These are phyloP conservation scores for Sordariomycetes sp. DNA, from an alignment of 2,329 filamentous ascomycete species.

Conservation along the genomic window DNA sequence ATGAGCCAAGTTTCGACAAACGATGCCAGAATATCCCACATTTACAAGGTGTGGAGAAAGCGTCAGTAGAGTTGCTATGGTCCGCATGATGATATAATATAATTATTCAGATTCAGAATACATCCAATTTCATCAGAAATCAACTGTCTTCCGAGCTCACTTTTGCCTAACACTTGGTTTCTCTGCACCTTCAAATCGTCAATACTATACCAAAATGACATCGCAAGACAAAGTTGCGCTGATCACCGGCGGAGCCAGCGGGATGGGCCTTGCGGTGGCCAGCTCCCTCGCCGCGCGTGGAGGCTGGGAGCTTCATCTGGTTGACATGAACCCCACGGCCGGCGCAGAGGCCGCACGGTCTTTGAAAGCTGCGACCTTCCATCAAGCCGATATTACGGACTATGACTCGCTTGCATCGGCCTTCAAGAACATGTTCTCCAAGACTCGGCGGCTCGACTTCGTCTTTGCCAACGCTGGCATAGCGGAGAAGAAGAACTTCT, in stretches of 20 bases:
- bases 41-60: too few relatives aligned
- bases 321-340: slow-evolving; percentile 11
- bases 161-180: too few relatives aligned
- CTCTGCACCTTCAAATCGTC: too few relatives aligned
- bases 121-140: too few relatives aligned
- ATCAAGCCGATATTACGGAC: slow-evolving; percentile 8
- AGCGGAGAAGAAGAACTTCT: slow-evolving; percentile 30
- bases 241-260: slow-evolving; percentile 10
- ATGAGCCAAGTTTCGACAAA: too few relatives aligned
- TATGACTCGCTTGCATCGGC: slow-evolving; percentile 9
- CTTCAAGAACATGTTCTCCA: slow-evolving; percentile 27
- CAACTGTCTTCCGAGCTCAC: too few relatives aligned
- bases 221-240: slow-evolving; percentile 11
- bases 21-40: too few relatives aligned
- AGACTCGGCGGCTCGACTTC: slow-evolving; percentile 29
- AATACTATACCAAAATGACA: too few relatives aligned
- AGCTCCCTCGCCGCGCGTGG: slow-evolving; percentile 6
- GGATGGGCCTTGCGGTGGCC: slow-evolving; percentile 13
- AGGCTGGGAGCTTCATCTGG: slow-evolving; percentile 9
- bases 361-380: slow-evolving; percentile 3
- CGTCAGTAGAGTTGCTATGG: too few relatives aligned
- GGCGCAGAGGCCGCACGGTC: slow-evolving; percentile 5
- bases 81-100: too few relatives aligned
- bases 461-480: slow-evolving; percentile 39
- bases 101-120: too few relatives aligned